phyloP scores from a whole-genome alignment of 352 stramenopile species.

The Pythium volutum region DNA sequence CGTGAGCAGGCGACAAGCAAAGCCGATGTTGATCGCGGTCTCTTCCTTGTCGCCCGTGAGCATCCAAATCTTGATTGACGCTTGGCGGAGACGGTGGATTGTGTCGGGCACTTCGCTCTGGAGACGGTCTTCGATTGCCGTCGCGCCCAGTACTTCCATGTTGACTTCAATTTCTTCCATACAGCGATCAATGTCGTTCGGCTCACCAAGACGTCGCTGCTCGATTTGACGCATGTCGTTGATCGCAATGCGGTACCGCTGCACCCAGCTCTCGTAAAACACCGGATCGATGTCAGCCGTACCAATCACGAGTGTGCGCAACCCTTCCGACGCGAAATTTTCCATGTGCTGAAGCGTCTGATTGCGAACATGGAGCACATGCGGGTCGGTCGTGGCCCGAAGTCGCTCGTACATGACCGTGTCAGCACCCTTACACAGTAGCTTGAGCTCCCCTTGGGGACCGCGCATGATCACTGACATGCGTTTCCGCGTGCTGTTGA shows the following conservation, averaged over 20 bases:
- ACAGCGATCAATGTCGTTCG: conserved; percentile 75
- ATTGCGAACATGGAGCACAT: conserved; percentile 48
- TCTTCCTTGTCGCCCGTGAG: conserved; percentile 94
- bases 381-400: conserved; percentile 39
- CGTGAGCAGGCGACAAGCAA: conserved; percentile 88
- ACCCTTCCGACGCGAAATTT: conserved; percentile 81
- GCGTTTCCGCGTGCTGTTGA: conserved; percentile 94
- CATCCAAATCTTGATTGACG: conserved; percentile 94
- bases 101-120: conserved; percentile 90
- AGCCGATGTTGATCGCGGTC: conserved; percentile 96
- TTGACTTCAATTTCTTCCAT: conserved; percentile 89
- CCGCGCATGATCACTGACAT: conserved; percentile 91
- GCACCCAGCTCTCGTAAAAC: conserved; percentile 68
- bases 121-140: conserved; percentile 93
- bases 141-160: conserved; percentile 87
- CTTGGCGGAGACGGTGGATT: conserved; percentile 90
- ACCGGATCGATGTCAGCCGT: conserved; percentile 47
- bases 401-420: conserved; percentile 89
- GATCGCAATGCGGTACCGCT: conserved; percentile 66
- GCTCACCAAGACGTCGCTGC: conserved; percentile 57
- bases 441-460: conserved; percentile 49
- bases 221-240: conserved; percentile 89
- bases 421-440: conserved; percentile 88
- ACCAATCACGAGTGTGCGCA: conserved; percentile 90
- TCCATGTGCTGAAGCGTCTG: conserved; percentile 87